Conservation (phyloP, 352 stramenopile genomes). For the Blastocystis sp. region DNA sequence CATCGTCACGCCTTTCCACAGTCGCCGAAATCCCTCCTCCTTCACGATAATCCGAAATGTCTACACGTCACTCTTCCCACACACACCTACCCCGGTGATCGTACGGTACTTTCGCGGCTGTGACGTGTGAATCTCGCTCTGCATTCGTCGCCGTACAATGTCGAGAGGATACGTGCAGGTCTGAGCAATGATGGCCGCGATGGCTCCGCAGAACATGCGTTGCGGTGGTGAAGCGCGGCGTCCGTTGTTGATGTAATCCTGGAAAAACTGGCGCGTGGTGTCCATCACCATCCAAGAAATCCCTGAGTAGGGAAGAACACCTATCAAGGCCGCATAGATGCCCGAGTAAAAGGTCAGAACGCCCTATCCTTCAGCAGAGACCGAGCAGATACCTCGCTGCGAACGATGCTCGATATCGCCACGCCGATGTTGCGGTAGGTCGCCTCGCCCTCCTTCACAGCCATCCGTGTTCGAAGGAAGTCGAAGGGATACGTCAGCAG, state of each 20-base stretch:
- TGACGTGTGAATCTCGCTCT: conserved; percentile 71
- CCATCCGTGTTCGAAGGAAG: conserved; percentile 74
- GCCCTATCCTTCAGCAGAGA: neutral
- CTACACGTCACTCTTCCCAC: conserved; percentile 65
- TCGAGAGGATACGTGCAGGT: conserved; percentile 78
- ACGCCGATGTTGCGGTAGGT: conserved; percentile 63
- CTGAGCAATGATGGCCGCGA: conserved; percentile 78
- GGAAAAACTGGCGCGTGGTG: conserved; percentile 47
- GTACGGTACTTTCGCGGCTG: conserved; percentile 66
- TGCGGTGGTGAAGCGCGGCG: conserved; percentile 73
- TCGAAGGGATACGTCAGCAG: conserved; percentile 79
- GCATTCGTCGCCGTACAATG: conserved; percentile 77
- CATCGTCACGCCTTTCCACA: conserved; percentile 81
- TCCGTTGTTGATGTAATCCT: conserved; percentile 66
- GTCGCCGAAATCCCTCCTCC: conserved; percentile 73
- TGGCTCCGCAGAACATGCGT: conserved; percentile 73
- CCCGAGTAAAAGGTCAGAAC: conserved; percentile 39
- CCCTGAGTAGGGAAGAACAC: conserved; percentile 48
- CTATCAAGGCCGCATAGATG: conserved; percentile 21
- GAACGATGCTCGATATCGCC: conserved; percentile 16
- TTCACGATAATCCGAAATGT: conserved; percentile 31
- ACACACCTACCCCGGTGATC: conserved; percentile 66
- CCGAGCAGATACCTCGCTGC: neutral
- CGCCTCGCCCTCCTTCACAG: conserved; percentile 67
- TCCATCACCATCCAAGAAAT: conserved; percentile 63